phyloP scores from a whole-genome alignment of 108 stramenopile species.

The Pseudonitzschia delicatissima region DNA sequence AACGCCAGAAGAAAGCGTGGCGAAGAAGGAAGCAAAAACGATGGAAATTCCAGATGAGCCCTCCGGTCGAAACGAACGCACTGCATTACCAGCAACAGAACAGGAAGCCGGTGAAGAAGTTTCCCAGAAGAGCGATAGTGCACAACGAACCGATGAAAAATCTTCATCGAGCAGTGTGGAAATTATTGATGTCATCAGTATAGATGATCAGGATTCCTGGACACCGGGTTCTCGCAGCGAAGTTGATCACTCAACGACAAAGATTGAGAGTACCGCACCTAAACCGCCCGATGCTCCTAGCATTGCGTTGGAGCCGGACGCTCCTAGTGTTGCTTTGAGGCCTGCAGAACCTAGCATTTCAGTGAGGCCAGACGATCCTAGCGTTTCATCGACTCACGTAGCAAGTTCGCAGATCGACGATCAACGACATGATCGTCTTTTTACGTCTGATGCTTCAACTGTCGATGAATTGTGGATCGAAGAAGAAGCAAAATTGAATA shows the following conservation, averaged over 20 bases:
- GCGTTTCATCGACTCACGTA: too few relatives aligned
- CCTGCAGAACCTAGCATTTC: too few relatives aligned
- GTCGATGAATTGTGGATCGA: constrained; percentile 7
- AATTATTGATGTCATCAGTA: constrained; percentile 28
- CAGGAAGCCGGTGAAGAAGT: not conserved
- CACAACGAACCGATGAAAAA: not conserved
- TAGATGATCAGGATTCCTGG: constrained; percentile 34
- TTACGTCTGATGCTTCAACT: not conserved
- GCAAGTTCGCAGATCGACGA: not conserved
- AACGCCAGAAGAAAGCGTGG: not conserved
- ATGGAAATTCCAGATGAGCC: not conserved
- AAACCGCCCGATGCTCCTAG: too few relatives aligned
- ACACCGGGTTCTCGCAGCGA: constrained; percentile 17
- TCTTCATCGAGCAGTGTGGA: not conserved
- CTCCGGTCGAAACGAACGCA: not conserved
- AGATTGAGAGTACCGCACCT: not conserved
- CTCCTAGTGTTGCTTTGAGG: too few relatives aligned
- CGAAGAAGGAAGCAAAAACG: not conserved
- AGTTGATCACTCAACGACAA: not conserved
- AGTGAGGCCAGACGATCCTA: too few relatives aligned
- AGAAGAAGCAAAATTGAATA: constrained; percentile 16
- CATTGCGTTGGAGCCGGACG: too few relatives aligned
- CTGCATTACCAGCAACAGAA: not conserved
- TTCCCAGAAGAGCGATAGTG: not conserved
- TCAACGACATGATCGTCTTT: not conserved